Evolutionary conservation across 768 basidiomycete genomes (phyloP), one percentile per base, ranked within the genome.

Genomic region (Ramaria rubella): DNA sequence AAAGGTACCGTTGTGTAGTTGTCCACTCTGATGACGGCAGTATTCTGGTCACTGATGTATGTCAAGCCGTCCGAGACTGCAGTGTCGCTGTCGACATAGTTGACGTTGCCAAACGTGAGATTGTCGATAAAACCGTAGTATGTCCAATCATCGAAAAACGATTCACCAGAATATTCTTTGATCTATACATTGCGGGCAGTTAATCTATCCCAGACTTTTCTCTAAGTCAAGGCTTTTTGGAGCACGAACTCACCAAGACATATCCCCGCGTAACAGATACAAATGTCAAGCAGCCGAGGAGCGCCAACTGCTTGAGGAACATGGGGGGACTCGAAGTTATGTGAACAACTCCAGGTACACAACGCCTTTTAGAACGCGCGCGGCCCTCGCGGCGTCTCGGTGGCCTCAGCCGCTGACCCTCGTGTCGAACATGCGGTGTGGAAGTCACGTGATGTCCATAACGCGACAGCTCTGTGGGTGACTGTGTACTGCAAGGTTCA

Each of bases 1-100:
- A 65, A 68, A 15, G 72, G 68, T 1, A 88, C 77, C 40, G 75
- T 75, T 9, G 81, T 81, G 7, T 70, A 69, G 63, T 89, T 88
- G 73, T 90, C 88, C 5, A 91, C 88, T 62, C 78, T 82, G 50
- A 93, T 72, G 59, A 93, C 75, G 5, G 83, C 84, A 55, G 83
- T 80, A 5, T 85, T 82, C 1, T 75, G 75, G 44, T 63, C 63
- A 60, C 85, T 83, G 61, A 86, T 66, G 62, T 79, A 89, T 3
- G 82, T 81, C 19, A 90, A 72, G 1, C 73, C 63, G 57, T 78
- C 72, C 6, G 72, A 65, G 12, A 68, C 67, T 1, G 83, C 85
- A 23, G 72, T 71, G 2, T 71, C 66, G 52, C 71, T 65, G 61
- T 77, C 75, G n/a, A 83, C 71, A 72, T 77, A 87, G 40, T 78